phyloP scores from a whole-genome alignment of 352 stramenopile species.

The Globisporangium spinosum region DNA sequence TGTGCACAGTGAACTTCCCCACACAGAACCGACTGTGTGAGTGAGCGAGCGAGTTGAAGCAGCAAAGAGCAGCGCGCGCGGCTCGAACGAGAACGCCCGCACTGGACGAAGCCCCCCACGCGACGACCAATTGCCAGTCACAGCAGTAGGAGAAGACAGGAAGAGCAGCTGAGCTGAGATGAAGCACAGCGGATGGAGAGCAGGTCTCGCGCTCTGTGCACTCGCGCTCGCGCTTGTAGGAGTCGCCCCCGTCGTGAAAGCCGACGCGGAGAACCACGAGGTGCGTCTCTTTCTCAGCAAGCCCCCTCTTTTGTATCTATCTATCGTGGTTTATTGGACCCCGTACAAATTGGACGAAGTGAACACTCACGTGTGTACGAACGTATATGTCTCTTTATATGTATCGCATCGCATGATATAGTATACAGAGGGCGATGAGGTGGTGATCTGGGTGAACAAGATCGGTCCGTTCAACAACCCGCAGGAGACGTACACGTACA shows the following conservation, averaged over 20 bases:
- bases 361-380: background rate
- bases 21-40: background rate
- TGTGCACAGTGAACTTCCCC: background rate
- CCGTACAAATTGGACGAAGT: background rate
- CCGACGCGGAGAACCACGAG: slow-evolving; percentile 61
- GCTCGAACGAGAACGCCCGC: background rate
- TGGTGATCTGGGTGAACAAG: slow-evolving; percentile 97
- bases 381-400: background rate
- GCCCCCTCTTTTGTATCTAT: background rate
- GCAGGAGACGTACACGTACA: slow-evolving; percentile 99
- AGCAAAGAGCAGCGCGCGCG: background rate
- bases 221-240: slow-evolving; percentile 22
- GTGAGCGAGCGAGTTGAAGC: slow-evolving; percentile 8
- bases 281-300: slow-evolving; percentile 16
- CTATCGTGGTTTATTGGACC: background rate
- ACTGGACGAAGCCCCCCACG: background rate
- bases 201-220: slow-evolving; percentile 10
- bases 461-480: slow-evolving; percentile 96
- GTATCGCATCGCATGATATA: slow-evolving; percentile 18
- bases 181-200: slow-evolving; percentile 8
- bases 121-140: background rate
- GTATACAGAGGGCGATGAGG: slow-evolving; percentile 71
- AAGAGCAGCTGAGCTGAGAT: background rate
- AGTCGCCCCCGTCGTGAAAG: slow-evolving; percentile 15
- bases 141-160: background rate